Conservation (phyloP, 169 alveolate genomes). For the Plasmodium coatneyi region DNA sequence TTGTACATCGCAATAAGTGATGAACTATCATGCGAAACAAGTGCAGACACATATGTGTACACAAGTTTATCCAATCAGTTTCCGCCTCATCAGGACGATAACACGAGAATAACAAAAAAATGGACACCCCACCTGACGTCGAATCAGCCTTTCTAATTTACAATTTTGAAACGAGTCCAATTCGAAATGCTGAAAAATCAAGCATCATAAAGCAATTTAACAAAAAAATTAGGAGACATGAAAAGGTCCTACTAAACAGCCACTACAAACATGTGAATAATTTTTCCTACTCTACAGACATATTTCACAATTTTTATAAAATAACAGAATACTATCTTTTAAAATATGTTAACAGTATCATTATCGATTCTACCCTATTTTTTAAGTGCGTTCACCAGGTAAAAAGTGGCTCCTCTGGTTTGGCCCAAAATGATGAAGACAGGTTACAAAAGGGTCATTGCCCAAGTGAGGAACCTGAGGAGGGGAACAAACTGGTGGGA, state of each 20-base stretch:
- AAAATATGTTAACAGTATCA: conserved; percentile 48
- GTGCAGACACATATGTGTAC: background rate
- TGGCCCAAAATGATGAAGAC: conserved; percentile 27
- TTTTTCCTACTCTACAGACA: conserved; percentile 60
- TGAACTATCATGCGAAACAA: background rate
- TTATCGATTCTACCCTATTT: conserved; percentile 53
- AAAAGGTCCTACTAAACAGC: conserved; percentile 6
- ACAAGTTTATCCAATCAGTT: background rate
- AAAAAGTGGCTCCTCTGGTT: conserved; percentile 23
- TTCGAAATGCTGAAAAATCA: conserved; percentile 16
- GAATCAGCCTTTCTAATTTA: conserved; percentile 57
- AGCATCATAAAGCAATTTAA: conserved; percentile 25
- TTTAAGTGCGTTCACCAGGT: conserved; percentile 55
- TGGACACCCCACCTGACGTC: conserved; percentile 11
- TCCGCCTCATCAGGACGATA: background rate
- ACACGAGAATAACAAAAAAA: conserved; percentile 4
- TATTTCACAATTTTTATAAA: conserved; percentile 61
- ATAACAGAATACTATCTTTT: conserved; percentile 50
- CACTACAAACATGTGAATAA: conserved; percentile 66
- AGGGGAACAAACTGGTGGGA: background rate
- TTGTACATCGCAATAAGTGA: background rate
- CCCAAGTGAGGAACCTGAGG: background rate
- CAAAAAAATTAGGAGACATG: conserved; percentile 42
- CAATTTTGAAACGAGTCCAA: conserved; percentile 10
- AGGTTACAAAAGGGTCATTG: background rate